phyloP scores from a whole-genome alignment of 306 rosid species.

The Malus orientalis region DNA sequence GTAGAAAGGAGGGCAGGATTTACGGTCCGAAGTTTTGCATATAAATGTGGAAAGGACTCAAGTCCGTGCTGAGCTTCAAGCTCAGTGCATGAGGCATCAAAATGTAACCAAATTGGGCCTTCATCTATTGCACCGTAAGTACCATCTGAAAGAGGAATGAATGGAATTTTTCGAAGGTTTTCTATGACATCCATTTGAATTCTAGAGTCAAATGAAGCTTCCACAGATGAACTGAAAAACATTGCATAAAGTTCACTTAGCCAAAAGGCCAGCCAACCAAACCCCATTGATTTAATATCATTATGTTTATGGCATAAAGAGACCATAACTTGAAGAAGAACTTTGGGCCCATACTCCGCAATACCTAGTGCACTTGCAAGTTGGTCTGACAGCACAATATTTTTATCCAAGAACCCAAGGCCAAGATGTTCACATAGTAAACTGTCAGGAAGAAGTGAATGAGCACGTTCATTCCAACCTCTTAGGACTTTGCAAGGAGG shows the following conservation, averaged over 20 bases:
- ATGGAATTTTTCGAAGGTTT: conserved; percentile 42
- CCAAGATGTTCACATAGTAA: conserved; percentile 70
- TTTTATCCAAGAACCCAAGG: conserved; percentile 67
- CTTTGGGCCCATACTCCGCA: conserved; percentile 72
- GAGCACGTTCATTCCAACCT: conserved; percentile 83
- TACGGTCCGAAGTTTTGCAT: conserved; percentile 63
- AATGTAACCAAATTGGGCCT: conserved; percentile 83
- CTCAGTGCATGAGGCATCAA: conserved; percentile 37
- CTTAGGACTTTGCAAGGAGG: conserved; percentile 86
- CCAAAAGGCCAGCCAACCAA: conserved; percentile 71
- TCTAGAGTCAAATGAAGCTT: conserved; percentile 29
- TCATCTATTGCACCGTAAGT: conserved; percentile 57
- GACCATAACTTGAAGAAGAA: conserved; percentile 52
- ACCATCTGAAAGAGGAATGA: conserved; percentile 92
- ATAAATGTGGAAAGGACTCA: conserved; percentile 62
- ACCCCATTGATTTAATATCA: conserved; percentile 49
- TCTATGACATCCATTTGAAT: conserved; percentile 33
- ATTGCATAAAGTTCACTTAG: conserved; percentile 45
- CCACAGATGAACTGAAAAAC: conserved; percentile 38
- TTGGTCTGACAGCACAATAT: conserved; percentile 51
- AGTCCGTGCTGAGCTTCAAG: conserved; percentile 45
- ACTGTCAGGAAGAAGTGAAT: conserved; percentile 51
- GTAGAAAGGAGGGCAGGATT: conserved; percentile 57
- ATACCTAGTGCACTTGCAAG: conserved; percentile 71
- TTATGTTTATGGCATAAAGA: conserved; percentile 40